Evolutionary conservation across 495 filamentous ascomycete species (phyloP), one percentile per base, ranked within the genome.

Genomic region (Cairneyella variabilis): DNA sequence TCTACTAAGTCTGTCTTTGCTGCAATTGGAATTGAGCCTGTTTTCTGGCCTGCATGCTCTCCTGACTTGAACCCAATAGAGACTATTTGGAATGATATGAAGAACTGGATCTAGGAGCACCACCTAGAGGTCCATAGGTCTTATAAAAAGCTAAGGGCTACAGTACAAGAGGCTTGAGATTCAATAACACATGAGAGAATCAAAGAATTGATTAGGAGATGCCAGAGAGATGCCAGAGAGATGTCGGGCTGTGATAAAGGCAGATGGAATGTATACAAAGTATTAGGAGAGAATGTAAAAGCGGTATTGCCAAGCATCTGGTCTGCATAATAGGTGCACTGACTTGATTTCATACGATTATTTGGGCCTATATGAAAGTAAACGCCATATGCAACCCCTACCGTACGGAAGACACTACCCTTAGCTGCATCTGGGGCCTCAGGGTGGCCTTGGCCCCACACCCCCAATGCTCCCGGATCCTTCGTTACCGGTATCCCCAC

Each of bases 101-200:
- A 48, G 23, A 17, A 48, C 26, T 48, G 32, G 12, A 48, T 17
- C 12, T 17, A 48, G 17, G 27, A 48, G 44, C 12, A 32, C 44
- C 32, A 32, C 12, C 44, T 23, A 21, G 11, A 32, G 20, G 26
- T 48, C 9, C 18, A 48, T 27, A n/a, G 25, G 18, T 48, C 22
- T 32, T 48, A 48, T 32, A 28, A 28, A 16, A 48, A 9, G 27
- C 26, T 48, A 14, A 27, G 21, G 26, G 14, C 12, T 7, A 25
- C 18, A 16, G 26, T 48, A 26, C 22, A 30, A 32, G 44, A 48
- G 22, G 44, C 26, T 9, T 48, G 27, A 26, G 27, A 48, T 28
- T 48, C 25, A 48, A 48, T 48, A 30, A 48, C 44, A 5, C 25
- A 48, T n/a, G 44, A 9, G 23, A 48, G 25, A 48, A 48, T 48